A percentile compares a stretch with the other conserved stretches of the same genome.
phyloP scores from a whole-genome alignment of 2,329 filamentous ascomycete genomes.

The Hymenoscyphus salicellus region DNA sequence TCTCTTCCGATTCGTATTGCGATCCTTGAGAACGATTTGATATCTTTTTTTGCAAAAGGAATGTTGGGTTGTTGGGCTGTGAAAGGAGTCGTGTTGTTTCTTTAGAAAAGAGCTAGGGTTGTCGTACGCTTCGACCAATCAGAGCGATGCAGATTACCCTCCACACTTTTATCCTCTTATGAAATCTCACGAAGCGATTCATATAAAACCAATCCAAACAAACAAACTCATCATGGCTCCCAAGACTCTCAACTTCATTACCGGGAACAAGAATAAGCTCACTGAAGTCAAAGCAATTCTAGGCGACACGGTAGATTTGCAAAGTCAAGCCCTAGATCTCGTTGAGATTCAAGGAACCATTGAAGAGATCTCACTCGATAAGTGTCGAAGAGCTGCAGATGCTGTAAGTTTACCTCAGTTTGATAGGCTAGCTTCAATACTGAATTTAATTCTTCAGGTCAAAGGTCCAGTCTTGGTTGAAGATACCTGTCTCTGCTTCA shows the following conservation, averaged over 20 bases:
- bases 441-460: constrained; percentile 49
- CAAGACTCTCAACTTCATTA: constrained; percentile 81
- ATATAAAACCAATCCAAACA: background rate
- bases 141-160: background rate
- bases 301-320: constrained; percentile 65
- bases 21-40: background rate
- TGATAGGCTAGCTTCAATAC: background rate
- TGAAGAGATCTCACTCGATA: constrained; percentile 86
- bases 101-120: background rate
- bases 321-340: constrained; percentile 73
- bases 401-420: constrained; percentile 50
- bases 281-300: constrained; percentile 86
- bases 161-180: too few relatives aligned
- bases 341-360: constrained; percentile 89
- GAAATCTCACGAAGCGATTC: too few relatives aligned
- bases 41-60: background rate
- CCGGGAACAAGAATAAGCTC: constrained; percentile 92
- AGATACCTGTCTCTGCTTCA: constrained; percentile 92
- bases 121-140: background rate
- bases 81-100: background rate
- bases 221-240: constrained; percentile 23
- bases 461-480: constrained; percentile 89
- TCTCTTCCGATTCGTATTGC: background rate
- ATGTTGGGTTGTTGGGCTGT: background rate
- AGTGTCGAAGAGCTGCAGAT: constrained; percentile 78